These are phyloP conservation scores for Penicillium sp. DNA, from an alignment of 2,329 filamentous ascomycete genomes.

Conservation along the genomic window DNA sequence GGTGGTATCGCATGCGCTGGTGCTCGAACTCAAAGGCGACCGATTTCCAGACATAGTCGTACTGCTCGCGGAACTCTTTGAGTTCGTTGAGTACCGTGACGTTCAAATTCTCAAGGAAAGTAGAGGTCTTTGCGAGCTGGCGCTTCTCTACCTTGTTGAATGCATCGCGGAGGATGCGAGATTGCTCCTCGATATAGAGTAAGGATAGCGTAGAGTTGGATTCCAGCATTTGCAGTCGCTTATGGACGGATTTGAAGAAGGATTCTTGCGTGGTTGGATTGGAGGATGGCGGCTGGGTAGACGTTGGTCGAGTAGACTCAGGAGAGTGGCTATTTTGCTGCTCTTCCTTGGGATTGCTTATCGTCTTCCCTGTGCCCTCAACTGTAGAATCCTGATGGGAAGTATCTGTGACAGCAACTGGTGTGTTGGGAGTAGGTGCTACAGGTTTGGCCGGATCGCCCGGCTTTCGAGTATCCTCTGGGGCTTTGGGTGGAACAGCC, in stretches of 20 bases:
- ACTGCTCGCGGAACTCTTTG: constrained; percentile 76
- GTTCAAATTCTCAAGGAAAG: constrained; percentile 84
- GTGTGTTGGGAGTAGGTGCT: constrained; percentile 24
- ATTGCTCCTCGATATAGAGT: constrained; percentile 96
- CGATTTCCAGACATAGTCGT: constrained; percentile 95
- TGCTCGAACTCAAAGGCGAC: constrained; percentile 89
- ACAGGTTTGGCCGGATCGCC: constrained; percentile 21
- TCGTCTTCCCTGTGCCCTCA: constrained; percentile 30
- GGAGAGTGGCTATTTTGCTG: constrained; percentile 32
- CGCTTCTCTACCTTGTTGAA: constrained; percentile 85
- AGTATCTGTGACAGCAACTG: constrained; percentile 23
- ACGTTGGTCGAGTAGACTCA: constrained; percentile 40
- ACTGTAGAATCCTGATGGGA: constrained; percentile 27
- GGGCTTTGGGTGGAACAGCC: constrained; percentile 15
- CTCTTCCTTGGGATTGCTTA: constrained; percentile 38
- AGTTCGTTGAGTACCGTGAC: constrained; percentile 82
- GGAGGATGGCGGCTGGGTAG: constrained; percentile 56
- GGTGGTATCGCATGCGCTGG: constrained; percentile 80
- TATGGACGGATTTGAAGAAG: constrained; percentile 96
- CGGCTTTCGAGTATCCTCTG: constrained; percentile 26
- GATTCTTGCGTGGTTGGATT: constrained; percentile 91
- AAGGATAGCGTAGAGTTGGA: constrained; percentile 89
- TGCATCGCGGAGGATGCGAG: constrained; percentile 82
- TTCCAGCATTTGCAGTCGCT: constrained; percentile 87
- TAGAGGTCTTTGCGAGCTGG: constrained; percentile 79